Evolutionary conservation across 257 asterid species (phyloP), one percentile per base, ranked within the genome.

Genomic region (Fraxinus excelsior): DNA sequence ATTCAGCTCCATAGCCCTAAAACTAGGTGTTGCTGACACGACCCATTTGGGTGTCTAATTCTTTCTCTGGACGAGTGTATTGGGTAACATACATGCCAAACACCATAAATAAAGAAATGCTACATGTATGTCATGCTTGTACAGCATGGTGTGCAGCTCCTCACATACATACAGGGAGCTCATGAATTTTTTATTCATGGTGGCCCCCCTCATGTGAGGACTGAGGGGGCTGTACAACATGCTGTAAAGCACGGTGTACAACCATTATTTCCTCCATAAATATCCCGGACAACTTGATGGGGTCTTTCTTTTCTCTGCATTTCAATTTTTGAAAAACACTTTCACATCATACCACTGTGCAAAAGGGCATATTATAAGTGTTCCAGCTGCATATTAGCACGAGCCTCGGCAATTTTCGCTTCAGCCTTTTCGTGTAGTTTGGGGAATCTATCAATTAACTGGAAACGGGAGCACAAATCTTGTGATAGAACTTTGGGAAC

Each of bases 1-100:
- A 76, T 85, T 87, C 79, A 92, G 86, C 81, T 94, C 96, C 89
- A 86, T 86, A 77, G 98, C 96, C 86, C 97, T 86, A 91, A 97
- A 94, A 84, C 79, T 75, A 73, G 96, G 91, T 12, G 97, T 91
- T 28, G 99, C 91, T 62, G 99, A 94, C 79, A 92, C 86, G 6
- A 90, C 96, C 96, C 97, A 89, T 78, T 88, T 94, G 49, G 97
- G 99, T 23, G 97, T 97, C 97, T 96, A 91, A 79, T 94, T 81
- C 92, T 98, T 69, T 88, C 99, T 84, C 85, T 86, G 19, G 97
- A 91, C 62, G 99, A 94, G 91, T 91, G 98, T 66, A 92, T 91
- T 11, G 99, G 81, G 91, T 89, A 94, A 82, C 99, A 92, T 72
- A 94, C 94, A 81, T 94, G 98, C 99, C 98, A 94, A 80, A 94